Evolutionary conservation across 371 early-diverging fungal genomes (phyloP).

Genomic region (Rhizomucor pusillus): DNA sequence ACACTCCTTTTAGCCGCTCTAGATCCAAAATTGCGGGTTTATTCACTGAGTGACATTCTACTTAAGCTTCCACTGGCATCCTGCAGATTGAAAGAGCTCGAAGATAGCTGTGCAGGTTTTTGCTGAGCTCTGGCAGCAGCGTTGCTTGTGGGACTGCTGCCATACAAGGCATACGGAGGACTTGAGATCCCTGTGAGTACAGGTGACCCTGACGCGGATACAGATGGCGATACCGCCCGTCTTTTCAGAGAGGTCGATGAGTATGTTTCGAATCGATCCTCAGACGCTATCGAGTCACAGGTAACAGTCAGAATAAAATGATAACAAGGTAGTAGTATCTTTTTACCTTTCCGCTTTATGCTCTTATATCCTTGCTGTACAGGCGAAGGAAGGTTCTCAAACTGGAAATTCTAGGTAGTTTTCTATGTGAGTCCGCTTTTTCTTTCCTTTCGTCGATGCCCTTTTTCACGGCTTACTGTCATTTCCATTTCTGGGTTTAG

Average conservation of each 20-base stretch:
- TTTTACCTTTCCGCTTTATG: slow-evolving; percentile 44
- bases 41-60: slow-evolving; percentile 43
- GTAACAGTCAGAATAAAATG: neutral
- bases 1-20: too few relatives aligned
- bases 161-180: slow-evolving; percentile 31
- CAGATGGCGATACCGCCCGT: slow-evolving; percentile 45
- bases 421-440: neutral
- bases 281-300: slow-evolving; percentile 24
- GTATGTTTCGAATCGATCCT: slow-evolving; percentile 38
- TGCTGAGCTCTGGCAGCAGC: slow-evolving; percentile 35
- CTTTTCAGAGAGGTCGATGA: slow-evolving; percentile 31
- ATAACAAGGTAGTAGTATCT: neutral
- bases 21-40: slow-evolving; percentile 2
- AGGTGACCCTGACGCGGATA: slow-evolving; percentile 42
- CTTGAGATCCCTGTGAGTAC: slow-evolving; percentile 32
- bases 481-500: slow-evolving; percentile 47
- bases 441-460: neutral
- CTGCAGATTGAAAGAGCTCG: slow-evolving; percentile 31
- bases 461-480: slow-evolving; percentile 25
- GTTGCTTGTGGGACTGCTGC: slow-evolving; percentile 22
- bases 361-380: slow-evolving; percentile 27
- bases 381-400: slow-evolving; percentile 34
- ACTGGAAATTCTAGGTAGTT: slow-evolving; percentile 30
- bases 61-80: slow-evolving; percentile 47
- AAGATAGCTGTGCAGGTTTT: slow-evolving; percentile 20